phyloP scores from a whole-genome alignment of 345 rosid genomes.

The Brassica nigra region DNA sequence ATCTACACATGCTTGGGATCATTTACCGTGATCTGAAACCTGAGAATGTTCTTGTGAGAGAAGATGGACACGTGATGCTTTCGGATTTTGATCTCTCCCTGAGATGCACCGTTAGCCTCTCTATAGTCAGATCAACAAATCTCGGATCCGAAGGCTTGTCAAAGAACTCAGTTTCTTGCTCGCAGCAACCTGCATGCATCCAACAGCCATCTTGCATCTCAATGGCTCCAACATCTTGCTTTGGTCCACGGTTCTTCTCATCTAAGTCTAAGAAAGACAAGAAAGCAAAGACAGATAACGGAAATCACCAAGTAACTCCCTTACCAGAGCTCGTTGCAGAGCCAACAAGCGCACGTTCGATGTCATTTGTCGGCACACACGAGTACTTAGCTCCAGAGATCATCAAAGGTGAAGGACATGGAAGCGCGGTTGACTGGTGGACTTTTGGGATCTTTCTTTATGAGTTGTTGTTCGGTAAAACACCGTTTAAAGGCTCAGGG shows the following conservation, averaged over 20 bases:
- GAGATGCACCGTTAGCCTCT: conserved; percentile 61
- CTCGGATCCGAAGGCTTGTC: conserved; percentile 51
- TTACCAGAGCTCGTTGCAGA: conserved; percentile 89
- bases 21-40: conserved; percentile 86
- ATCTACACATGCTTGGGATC: conserved; percentile 88
- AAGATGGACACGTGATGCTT: conserved; percentile 89
- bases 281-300: conserved; percentile 53
- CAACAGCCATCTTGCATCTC: conserved; percentile 63
- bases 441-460: conserved; percentile 81
- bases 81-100: conserved; percentile 88
- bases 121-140: conserved; percentile 54
- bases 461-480: conserved; percentile 77
- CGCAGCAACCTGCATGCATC: conserved; percentile 59
- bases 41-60: conserved; percentile 88
- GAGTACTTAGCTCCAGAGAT: conserved; percentile 92
- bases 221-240: conserved; percentile 62
- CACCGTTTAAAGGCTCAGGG: conserved; percentile 85
- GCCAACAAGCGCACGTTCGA: conserved; percentile 87
- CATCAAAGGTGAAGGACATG: conserved; percentile 86
- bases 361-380: conserved; percentile 91
- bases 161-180: conserved; percentile 58
- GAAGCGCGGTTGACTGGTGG: conserved; percentile 95
- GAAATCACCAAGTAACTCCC: conserved; percentile 72
- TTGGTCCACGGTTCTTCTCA: conserved; percentile 59
- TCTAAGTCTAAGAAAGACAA: conserved; percentile 57